Evolutionary conservation across 2,329 filamentous ascomycete genomes (phyloP).

Genomic region (Didymosphaeria variabile): DNA sequence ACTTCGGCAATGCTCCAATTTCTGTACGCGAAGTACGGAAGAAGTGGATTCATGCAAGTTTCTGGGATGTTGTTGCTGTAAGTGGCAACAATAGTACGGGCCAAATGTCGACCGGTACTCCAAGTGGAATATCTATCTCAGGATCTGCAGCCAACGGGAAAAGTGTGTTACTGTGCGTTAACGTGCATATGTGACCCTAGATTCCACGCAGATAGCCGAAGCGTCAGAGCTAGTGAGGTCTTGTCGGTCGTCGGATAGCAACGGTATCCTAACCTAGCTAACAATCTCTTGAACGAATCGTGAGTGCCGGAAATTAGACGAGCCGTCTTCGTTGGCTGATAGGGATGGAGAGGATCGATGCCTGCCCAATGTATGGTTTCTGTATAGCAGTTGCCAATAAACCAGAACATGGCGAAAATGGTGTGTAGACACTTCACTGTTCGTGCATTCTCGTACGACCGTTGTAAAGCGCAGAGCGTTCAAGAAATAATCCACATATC

Average conservation of each 20-base stretch:
- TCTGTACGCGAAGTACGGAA: neutral
- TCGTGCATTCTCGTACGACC: neutral
- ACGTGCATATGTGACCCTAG: neutral
- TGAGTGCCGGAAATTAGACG: neutral
- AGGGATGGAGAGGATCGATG: neutral
- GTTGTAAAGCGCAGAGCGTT: neutral
- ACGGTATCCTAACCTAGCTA: neutral
- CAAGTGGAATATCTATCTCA: neutral
- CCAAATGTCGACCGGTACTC: neutral
- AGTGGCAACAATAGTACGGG: neutral
- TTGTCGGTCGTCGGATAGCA: neutral
- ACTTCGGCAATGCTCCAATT: neutral
- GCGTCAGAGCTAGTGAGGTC: neutral
- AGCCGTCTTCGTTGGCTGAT: neutral
- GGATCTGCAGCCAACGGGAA: neutral
- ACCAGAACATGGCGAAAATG: neutral
- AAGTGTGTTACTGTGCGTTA: neutral
- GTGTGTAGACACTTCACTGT: neutral
- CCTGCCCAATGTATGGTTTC: neutral
- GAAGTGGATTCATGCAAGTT: constrained; percentile 3
- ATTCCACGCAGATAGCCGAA: constrained; percentile 13
- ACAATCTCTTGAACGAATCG: neutral
- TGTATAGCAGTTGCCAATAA: constrained; percentile 1
- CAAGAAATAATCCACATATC: neutral
- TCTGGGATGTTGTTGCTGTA: neutral